These are phyloP conservation scores for Rhizoclosmatium sp. DNA, from an alignment of 192 early-diverging fungal genomes.

Conservation along the genomic window DNA sequence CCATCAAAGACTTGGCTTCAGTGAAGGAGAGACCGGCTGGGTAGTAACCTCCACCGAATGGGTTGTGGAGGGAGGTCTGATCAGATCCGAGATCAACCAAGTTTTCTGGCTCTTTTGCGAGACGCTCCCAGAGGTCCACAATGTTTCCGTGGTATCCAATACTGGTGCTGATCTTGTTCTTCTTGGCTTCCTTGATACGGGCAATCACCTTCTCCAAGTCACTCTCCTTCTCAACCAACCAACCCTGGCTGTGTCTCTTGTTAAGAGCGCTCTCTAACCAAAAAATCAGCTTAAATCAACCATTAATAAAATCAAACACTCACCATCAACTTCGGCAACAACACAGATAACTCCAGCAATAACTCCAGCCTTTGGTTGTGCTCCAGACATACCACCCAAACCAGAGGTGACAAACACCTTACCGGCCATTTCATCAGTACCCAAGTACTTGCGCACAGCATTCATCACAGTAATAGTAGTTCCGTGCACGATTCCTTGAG, in stretches of 20 bases:
- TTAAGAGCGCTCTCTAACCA: constrained; percentile 16
- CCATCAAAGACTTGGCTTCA: constrained; percentile 35
- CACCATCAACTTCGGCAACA: constrained; percentile 37
- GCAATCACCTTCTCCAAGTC: constrained; percentile 29
- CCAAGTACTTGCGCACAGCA: constrained; percentile 35
- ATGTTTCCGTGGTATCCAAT: constrained; percentile 44
- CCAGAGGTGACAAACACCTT: constrained; percentile 39
- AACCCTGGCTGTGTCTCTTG: constrained; percentile 28
- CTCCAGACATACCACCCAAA: constrained; percentile 39
- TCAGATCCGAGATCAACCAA: constrained; percentile 35
- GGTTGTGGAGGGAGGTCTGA: constrained; percentile 42
- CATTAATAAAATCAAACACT: background rate
- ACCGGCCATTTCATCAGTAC: constrained; percentile 30
- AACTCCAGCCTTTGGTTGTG: constrained; percentile 36
- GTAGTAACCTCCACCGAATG: constrained; percentile 40
- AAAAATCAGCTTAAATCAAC: background rate
- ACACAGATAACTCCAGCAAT: constrained; percentile 36
- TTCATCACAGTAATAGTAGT: constrained; percentile 36
- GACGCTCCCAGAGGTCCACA: constrained; percentile 37
- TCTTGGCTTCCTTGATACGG: constrained; percentile 31
- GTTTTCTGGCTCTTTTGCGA: constrained; percentile 27
- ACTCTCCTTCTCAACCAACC: constrained; percentile 25
- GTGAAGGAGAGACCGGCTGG: constrained; percentile 20
- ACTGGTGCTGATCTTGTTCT: constrained; percentile 4
- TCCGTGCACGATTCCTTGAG: constrained; percentile 41